A percentile compares a stretch with the other conserved stretches of the same genome.
Conservation (phyloP, 352 stramenopile genomes). For the Poterioochromonas sp. region DNA sequence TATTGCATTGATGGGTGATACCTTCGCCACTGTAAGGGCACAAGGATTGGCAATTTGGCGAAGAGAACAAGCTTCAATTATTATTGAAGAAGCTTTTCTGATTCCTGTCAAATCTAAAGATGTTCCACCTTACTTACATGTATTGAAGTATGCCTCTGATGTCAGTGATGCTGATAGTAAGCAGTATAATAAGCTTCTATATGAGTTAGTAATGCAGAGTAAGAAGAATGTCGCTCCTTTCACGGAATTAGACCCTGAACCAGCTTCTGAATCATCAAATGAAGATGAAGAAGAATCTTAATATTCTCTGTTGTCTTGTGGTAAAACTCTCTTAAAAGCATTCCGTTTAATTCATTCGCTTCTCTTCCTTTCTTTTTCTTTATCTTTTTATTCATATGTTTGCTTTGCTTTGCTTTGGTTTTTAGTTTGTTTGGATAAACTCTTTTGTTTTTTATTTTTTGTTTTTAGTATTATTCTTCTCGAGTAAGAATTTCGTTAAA, state of each 20-base stretch:
- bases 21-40: background rate
- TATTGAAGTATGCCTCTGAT: constrained; percentile 14
- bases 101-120: background rate
- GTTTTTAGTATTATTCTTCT: no score
- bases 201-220: background rate
- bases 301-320: no score
- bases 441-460: no score
- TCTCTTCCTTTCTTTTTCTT: no score
- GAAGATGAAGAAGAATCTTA: no score
- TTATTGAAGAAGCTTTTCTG: constrained; percentile 26
- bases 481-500: no score
- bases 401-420: no score
- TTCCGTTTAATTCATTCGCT: no score
- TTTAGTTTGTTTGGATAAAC: no score
- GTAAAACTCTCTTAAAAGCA: no score
- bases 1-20: constrained; percentile 39
- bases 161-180: background rate
- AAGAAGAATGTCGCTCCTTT: background rate
- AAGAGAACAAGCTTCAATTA: constrained; percentile 4
- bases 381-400: no score
- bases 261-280: background rate
- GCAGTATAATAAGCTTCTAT: background rate
- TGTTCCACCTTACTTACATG: background rate
- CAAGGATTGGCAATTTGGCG: constrained; percentile 4
- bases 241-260: background rate